These are phyloP conservation scores for Colletotrichum sidae DNA, from an alignment of 2,329 filamentous ascomycete genomes.

Conservation along the genomic window DNA sequence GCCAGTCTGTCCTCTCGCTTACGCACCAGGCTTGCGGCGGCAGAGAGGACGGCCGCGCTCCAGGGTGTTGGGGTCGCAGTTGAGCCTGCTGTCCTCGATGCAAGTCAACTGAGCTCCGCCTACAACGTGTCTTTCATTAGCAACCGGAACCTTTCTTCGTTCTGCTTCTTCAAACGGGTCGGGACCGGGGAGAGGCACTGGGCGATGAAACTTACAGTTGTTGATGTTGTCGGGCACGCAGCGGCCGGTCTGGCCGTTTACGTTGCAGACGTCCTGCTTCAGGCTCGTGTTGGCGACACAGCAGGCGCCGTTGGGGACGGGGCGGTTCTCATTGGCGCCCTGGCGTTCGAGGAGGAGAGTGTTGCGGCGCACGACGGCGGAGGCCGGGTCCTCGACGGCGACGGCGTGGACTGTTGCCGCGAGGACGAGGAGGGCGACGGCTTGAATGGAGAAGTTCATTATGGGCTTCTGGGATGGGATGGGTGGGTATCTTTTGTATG, in stretches of 20 bases:
- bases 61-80: conserved; percentile 42
- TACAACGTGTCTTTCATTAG: conserved; percentile 14
- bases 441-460: conserved; percentile 45
- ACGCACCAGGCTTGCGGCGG: conserved; percentile 38
- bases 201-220: conserved; percentile 44
- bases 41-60: conserved; percentile 46
- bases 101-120: conserved; percentile 44
- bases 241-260: conserved; percentile 47
- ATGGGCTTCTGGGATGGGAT: conserved; percentile 31
- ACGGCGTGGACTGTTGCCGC: conserved; percentile 40
- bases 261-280: conserved; percentile 51
- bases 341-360: conserved; percentile 43
- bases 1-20: background rate
- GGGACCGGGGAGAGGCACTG: background rate
- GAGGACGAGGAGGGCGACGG: conserved; percentile 42
- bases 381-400: conserved; percentile 38
- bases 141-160: background rate
- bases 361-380: conserved; percentile 40
- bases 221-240: conserved; percentile 50
- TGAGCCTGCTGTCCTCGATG: conserved; percentile 43
- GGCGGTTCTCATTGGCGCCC: conserved; percentile 49
- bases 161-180: background rate
- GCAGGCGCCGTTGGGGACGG: conserved; percentile 48
- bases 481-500: background rate
- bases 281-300: conserved; percentile 49